Percentiles rank a stretch among this genome's conserved stretches.
These are phyloP conservation scores for Arabis alpina DNA, from an alignment of 345 rosid genomes.

Conservation along the genomic window DNA sequence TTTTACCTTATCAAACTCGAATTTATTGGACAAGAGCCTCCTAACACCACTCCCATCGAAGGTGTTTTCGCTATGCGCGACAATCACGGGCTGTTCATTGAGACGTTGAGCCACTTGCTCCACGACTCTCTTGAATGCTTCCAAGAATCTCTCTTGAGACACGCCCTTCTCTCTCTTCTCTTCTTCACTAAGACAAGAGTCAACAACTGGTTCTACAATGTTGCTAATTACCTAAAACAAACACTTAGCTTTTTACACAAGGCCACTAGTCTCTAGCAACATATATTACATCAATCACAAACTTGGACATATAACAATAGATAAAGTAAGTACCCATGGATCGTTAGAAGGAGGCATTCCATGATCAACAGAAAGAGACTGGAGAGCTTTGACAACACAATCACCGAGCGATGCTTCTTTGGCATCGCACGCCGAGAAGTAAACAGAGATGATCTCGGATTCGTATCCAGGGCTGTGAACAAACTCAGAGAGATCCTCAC, in stretches of 20 bases:
- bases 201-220: slow-evolving; percentile 72
- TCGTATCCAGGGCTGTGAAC: slow-evolving; percentile 68
- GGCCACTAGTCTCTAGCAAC: slow-evolving; percentile 1
- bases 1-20: slow-evolving; percentile 80
- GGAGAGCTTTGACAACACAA: slow-evolving; percentile 59
- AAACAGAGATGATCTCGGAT: slow-evolving; percentile 59
- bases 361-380: slow-evolving; percentile 79
- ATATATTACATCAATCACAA: background rate
- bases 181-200: slow-evolving; percentile 41
- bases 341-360: slow-evolving; percentile 91
- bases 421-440: slow-evolving; percentile 57
- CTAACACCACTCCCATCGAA: slow-evolving; percentile 84
- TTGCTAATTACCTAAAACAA: slow-evolving; percentile 65
- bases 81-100: slow-evolving; percentile 92
- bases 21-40: slow-evolving; percentile 76
- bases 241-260: slow-evolving; percentile 6
- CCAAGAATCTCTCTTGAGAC: slow-evolving; percentile 63
- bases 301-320: background rate
- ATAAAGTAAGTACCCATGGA: slow-evolving; percentile 65
- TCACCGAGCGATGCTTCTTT: slow-evolving; percentile 57
- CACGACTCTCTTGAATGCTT: slow-evolving; percentile 67
- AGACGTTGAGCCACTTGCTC: slow-evolving; percentile 74
- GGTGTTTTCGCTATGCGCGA: slow-evolving; percentile 84
- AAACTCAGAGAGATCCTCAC: slow-evolving; percentile 92
- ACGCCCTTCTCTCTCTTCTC: slow-evolving; percentile 48